Conservation (phyloP, 108 stramenopile species). For the Stephanodiscus triporus region DNA sequence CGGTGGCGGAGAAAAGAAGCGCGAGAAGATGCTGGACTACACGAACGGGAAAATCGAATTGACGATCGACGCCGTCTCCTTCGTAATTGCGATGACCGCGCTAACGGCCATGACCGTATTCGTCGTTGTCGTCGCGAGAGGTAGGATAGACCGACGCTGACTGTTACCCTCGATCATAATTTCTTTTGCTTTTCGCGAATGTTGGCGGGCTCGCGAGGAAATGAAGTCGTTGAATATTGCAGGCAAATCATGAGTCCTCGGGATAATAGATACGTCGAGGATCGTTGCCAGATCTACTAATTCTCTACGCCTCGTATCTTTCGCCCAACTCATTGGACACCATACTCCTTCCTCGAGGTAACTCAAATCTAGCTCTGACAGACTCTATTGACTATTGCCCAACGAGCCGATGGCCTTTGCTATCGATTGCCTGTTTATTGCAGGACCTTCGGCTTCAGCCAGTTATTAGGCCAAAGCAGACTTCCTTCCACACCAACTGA, state of each 20-base stretch:
- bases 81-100: background rate
- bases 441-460: constrained; percentile 38
- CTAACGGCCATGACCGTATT: background rate
- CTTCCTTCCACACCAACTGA: constrained; percentile 33
- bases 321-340: constrained; percentile 68
- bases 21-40: constrained; percentile 1
- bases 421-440: constrained; percentile 45
- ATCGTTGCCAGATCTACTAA: constrained; percentile 41
- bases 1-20: background rate
- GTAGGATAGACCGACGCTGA: background rate
- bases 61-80: constrained; percentile 5
- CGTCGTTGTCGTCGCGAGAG: background rate
- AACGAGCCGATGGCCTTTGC: constrained; percentile 71
- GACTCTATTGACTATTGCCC: constrained; percentile 56
- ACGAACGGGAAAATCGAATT: constrained; percentile 23
- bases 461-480: constrained; percentile 45
- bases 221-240: background rate
- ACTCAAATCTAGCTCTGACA: constrained; percentile 45
- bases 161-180: background rate
- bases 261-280: background rate
- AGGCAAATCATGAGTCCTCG: background rate
- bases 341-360: constrained; percentile 50
- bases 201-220: no score
- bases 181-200: no score
- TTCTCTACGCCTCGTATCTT: constrained; percentile 62